Base-by-base conservation (phyloP, 768 basidiomycete species). In the Calocybe gangraenosa region DNA sequence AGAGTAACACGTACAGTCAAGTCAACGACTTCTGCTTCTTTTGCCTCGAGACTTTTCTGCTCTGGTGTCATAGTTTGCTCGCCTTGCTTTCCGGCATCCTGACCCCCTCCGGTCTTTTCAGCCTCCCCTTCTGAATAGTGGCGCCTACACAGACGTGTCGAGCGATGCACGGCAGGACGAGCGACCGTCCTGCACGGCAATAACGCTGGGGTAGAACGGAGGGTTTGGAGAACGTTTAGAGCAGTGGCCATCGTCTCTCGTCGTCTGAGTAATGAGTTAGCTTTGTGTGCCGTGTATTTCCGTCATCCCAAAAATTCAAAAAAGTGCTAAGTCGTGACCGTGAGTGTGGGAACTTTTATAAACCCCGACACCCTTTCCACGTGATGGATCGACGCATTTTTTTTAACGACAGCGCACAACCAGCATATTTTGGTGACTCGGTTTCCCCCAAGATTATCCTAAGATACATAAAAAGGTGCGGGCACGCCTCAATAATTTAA, bases 1-100 rank as follows among this genome's bases (percentile, higher is more conserved):
- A 15, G 17, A n/a, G n/a, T 28, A 34, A 42, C 30, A 69, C 87
- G 55, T 57, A 92, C 91, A 51, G 83, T 90, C 49, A 92, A 71
- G 64, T 92, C 92, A n/a, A 77, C 68, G n/a, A 84, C 81, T 61
- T 88, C 87, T 19, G 71, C 77, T 62, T 89, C 82, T 63, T 92
- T 88, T 52, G 81, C 81, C 70, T 91, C 84, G 46, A 95, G 71
- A 60, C 86, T 84, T 44, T 74, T 71, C 17, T 51, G 53, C 19
- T 59, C 56, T 33, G 52, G 56, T 2, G 46, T 51, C 44, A 49
- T 20, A 14, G 37, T 19, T 44, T 58, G 47, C 45, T 65, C 52
- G 46, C 58, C 58, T 49, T 55, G 53, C 39, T 61, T 52, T 33
- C 49, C 22, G 15, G 51, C 49, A 28, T 58, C 60, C 49, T 61